Percentiles rank a stretch among this genome's conserved stretches.
These are phyloP conservation scores for Exophiala aquamarina DNA, from an alignment of 2,329 filamentous ascomycete genomes.

Conservation along the genomic window DNA sequence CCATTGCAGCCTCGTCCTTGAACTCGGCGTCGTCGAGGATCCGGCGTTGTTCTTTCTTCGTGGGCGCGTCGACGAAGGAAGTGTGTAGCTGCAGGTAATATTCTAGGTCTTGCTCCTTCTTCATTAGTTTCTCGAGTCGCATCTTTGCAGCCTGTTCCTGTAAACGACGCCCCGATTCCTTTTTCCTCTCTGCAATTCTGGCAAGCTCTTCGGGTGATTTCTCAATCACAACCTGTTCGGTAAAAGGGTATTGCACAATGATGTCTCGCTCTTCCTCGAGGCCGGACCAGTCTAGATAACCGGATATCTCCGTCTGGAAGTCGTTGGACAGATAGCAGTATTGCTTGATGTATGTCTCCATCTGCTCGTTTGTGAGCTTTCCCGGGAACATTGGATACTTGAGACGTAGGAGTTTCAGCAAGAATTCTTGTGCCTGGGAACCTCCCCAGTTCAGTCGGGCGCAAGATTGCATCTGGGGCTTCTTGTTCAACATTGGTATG, in stretches of 20 bases:
- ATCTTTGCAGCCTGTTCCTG: constrained; percentile 98
- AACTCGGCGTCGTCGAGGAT: constrained; percentile 88
- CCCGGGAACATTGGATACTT: constrained; percentile 85
- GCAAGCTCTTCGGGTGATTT: constrained; percentile 95
- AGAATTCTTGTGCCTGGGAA: constrained; percentile 83
- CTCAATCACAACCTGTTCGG: constrained; percentile 83
- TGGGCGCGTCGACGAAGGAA: constrained; percentile 61
- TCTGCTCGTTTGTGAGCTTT: constrained; percentile 81
- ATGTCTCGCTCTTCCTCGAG: constrained; percentile 79
- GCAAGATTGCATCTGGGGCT: constrained; percentile 79
- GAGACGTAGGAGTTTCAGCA: constrained; percentile 81
- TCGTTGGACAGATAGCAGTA: constrained; percentile 87
- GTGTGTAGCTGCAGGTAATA: constrained; percentile 85
- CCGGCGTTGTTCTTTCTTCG: constrained; percentile 86
- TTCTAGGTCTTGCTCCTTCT: constrained; percentile 92
- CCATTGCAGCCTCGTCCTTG: constrained; percentile 84
- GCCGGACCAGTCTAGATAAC: constrained; percentile 85
- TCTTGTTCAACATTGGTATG: constrained; percentile 86
- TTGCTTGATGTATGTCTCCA: constrained; percentile 80
- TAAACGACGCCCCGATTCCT: constrained; percentile 84
- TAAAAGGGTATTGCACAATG: constrained; percentile 89
- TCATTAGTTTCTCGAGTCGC: constrained; percentile 90
- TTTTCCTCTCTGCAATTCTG: constrained; percentile 86
- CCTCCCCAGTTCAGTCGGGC: constrained; percentile 94
- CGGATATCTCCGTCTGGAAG: constrained; percentile 74